Evolutionary conservation across 2,329 filamentous ascomycete species (phyloP).

Genomic region (Fusarium sp.): DNA sequence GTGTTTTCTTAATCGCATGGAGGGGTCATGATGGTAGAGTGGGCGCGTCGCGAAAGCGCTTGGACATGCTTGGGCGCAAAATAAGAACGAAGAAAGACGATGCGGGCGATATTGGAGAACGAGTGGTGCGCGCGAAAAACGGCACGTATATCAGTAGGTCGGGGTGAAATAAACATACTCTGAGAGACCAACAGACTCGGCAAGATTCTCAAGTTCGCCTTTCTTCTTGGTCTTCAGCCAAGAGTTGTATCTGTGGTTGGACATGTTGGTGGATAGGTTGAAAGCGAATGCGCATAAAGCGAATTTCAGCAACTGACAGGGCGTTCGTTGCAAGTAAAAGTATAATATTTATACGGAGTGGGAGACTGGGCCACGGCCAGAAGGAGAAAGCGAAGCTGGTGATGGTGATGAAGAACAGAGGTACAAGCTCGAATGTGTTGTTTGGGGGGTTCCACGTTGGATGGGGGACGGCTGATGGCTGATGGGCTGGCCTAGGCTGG

Average conservation of each 20-base stretch:
- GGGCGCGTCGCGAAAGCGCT: constrained; percentile 34
- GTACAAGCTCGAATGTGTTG: constrained; percentile 23
- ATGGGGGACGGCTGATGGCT: constrained; percentile 21
- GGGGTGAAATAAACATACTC: constrained; percentile 64
- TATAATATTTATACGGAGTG: neutral
- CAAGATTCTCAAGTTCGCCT: constrained; percentile 77
- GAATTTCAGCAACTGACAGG: neutral
- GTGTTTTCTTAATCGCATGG: neutral
- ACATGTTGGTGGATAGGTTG: constrained; percentile 26
- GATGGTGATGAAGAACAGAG: constrained; percentile 26
- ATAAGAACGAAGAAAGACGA: constrained; percentile 6
- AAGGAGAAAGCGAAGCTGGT: constrained; percentile 17
- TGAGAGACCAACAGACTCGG: constrained; percentile 73
- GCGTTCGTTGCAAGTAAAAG: neutral
- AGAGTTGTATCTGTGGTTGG: constrained; percentile 58
- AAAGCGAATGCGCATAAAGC: constrained; percentile 37
- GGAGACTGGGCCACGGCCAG: neutral
- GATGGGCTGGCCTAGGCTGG: constrained; percentile 4
- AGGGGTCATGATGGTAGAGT: constrained; percentile 12
- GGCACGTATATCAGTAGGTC: neutral
- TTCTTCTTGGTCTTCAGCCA: constrained; percentile 87
- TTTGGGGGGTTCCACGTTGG: constrained; percentile 21
- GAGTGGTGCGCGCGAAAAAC: neutral
- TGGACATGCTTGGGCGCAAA: constrained; percentile 27
- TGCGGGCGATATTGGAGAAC: constrained; percentile 4